Conservation (phyloP, 73 alveolate genomes). For the Urostyla sp. region DNA sequence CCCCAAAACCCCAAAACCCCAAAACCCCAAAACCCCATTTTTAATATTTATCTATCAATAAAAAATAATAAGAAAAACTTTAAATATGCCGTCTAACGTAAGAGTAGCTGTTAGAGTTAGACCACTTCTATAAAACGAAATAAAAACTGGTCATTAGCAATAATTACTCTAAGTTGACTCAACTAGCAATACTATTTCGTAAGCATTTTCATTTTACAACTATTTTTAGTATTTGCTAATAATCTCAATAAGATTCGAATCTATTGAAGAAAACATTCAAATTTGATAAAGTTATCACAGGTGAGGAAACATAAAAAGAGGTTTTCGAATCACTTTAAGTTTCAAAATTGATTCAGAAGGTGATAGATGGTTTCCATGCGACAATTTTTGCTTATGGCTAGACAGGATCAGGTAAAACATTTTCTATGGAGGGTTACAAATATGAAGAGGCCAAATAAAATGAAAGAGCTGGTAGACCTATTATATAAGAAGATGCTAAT, state of each 20-base stretch:
- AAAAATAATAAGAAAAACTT: neutral
- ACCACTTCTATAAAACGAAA: slow-evolving; percentile 56
- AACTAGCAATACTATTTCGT: slow-evolving; percentile 41
- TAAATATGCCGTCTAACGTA: slow-evolving; percentile 67
- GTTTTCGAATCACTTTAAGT: slow-evolving; percentile 60
- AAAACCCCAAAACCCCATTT: slow-evolving; percentile 28
- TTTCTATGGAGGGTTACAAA: slow-evolving; percentile 74
- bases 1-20: slow-evolving; percentile 58
- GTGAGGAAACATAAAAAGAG: slow-evolving; percentile 12
- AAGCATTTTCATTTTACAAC: neutral
- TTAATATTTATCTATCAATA: too few species aligned
- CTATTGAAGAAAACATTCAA: slow-evolving; percentile 39
- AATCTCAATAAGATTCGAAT: slow-evolving; percentile 6
- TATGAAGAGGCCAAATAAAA: slow-evolving; percentile 28
- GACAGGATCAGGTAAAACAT: slow-evolving; percentile 73
- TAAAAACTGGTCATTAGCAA: slow-evolving; percentile 29
- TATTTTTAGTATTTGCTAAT: slow-evolving; percentile 10
- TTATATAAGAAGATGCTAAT: slow-evolving; percentile 41
- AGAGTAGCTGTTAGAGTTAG: slow-evolving; percentile 70
- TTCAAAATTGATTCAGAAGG: slow-evolving; percentile 37
- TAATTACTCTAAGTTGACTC: slow-evolving; percentile 20
- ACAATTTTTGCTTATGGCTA: slow-evolving; percentile 75
- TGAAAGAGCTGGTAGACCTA: slow-evolving; percentile 59
- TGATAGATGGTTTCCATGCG: slow-evolving; percentile 73
- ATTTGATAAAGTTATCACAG: slow-evolving; percentile 65